Percentiles rank a stretch among this genome's conserved stretches.
Conservation (phyloP, 2,329 filamentous ascomycete species). For the Sclerotinia nivalis region DNA sequence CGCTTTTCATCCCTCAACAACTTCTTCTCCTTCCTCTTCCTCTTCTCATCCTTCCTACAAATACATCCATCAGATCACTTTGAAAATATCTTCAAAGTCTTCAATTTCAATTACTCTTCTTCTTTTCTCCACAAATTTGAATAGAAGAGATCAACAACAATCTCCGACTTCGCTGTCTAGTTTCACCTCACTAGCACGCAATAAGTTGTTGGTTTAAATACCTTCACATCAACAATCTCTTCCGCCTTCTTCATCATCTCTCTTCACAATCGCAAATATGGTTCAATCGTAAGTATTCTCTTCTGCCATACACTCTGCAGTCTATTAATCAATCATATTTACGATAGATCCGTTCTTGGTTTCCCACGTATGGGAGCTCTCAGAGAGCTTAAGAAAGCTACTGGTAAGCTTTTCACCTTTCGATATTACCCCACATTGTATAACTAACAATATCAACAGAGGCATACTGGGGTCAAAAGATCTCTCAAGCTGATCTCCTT, state of each 20-base stretch:
- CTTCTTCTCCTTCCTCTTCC: not conserved
- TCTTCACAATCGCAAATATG: slow-evolving; percentile 48
- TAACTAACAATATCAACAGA: slow-evolving; percentile 50
- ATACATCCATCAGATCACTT: not conserved
- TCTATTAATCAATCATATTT: slow-evolving; percentile 25
- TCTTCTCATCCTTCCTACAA: not conserved
- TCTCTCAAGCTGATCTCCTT: slow-evolving; percentile 87
- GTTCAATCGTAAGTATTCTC: slow-evolving; percentile 57
- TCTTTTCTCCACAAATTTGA: slow-evolving; percentile 4
- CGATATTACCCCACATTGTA: slow-evolving; percentile 22
- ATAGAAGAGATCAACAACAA: not conserved
- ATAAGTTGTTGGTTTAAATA: slow-evolving; percentile 7
- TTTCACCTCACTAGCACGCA: slow-evolving; percentile 19
- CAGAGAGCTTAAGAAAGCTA: slow-evolving; percentile 99
- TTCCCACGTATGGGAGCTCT: slow-evolving; percentile 98
- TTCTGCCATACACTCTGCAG: slow-evolving; percentile 16
- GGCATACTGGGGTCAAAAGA: slow-evolving; percentile 95
- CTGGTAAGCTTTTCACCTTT: slow-evolving; percentile 42
- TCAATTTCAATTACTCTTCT: not conserved
- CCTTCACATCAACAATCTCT: not conserved
- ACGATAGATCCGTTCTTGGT: slow-evolving; percentile 70
- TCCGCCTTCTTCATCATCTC: slow-evolving; percentile 14
- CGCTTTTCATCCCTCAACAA: not conserved
- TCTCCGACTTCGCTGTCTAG: slow-evolving; percentile 23
- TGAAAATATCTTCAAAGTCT: not conserved